Conservation (phyloP, 179 eudicot species). For the Camellia oleifera region DNA sequence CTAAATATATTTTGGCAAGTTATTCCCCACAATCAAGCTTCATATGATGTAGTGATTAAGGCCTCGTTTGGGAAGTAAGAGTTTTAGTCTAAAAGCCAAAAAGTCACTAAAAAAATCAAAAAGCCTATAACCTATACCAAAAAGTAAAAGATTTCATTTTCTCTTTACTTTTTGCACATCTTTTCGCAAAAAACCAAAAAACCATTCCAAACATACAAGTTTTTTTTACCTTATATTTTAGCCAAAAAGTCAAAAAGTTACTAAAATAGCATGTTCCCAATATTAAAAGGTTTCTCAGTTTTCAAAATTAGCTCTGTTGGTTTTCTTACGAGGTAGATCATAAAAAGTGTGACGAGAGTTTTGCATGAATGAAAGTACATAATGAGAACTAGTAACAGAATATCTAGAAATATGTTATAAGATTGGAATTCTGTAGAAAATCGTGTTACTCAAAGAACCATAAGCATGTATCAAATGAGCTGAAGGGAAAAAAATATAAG, state of each 20-base stretch:
- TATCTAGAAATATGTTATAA: too few species aligned
- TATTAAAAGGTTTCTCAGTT: not conserved
- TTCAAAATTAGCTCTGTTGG: not conserved
- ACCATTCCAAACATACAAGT: too few species aligned
- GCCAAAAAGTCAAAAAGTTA: too few species aligned
- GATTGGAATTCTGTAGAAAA: too few species aligned
- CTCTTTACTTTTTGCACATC: too few species aligned
- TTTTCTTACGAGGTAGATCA: not conserved
- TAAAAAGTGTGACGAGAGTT: not conserved
- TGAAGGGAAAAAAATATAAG: not conserved
- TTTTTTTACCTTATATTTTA: too few species aligned
- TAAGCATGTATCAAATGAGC: not conserved
- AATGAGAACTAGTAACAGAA: not conserved
- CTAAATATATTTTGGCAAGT: not conserved
- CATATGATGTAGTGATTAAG: not conserved
- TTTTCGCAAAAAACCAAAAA: too few species aligned
- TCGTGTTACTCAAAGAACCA: too few species aligned
- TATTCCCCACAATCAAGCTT: not conserved
- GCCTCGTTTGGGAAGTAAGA: not conserved
- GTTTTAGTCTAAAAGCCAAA: too few species aligned
- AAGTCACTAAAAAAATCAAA: too few species aligned
- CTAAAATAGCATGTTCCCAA: not conserved
- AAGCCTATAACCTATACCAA: too few species aligned
- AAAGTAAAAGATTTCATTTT: too few species aligned
- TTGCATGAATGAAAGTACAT: conserved; percentile 4